Evolutionary conservation across 2,329 filamentous ascomycete genomes (phyloP), one percentile per base, ranked within the genome.

Genomic region (Scytalidium lignicola): DNA sequence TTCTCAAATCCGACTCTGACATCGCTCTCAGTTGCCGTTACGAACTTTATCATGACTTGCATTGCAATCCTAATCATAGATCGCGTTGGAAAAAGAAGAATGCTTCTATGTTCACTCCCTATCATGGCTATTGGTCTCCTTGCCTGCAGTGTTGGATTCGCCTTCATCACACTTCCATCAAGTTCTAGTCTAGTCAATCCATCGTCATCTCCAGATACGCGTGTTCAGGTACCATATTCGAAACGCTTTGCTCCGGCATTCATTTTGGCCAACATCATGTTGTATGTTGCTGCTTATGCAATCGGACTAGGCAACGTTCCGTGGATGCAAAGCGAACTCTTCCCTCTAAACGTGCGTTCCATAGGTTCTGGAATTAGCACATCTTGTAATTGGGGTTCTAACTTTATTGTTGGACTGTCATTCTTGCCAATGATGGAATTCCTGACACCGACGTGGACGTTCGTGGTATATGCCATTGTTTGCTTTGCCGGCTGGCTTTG

Each of bases 261-360:
- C 17, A 85, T 96, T 41, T 77, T 96, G 2, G 54, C 80, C 39
- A 86, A 86, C 55, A 85, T 96, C 65, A 85, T 90, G 66, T 58
- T 90, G 7, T 96, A 95, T 66, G 90, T 95, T 2, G 86, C 88
- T 8, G 77, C 85, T 1, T 97, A 95, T 64, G 92, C 92, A 1
- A 74, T 91, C 1, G 92, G 92, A 2, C 76, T 97, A 2, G 92
- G 92, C 8, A 95, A 90, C 59, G 90, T 97, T 2, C 91, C 92
- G 0, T 97, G 92, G 92, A 92, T 96, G 76, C 91, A 96, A 70
- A 89, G 85, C 58, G 92, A 97, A 70, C 78, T 96, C 26, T 96
- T 96, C 63, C 87, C 90, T 1, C 74, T 91, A 43, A 76, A 77
- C 23, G 86, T 90, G 42, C 82, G 88, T 44, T 83, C 84, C 3